Percentiles rank a stretch among this genome's conserved stretches.
phyloP scores from a whole-genome alignment of 2,329 filamentous ascomycete genomes.

The Colletotrichum liaoningense region DNA sequence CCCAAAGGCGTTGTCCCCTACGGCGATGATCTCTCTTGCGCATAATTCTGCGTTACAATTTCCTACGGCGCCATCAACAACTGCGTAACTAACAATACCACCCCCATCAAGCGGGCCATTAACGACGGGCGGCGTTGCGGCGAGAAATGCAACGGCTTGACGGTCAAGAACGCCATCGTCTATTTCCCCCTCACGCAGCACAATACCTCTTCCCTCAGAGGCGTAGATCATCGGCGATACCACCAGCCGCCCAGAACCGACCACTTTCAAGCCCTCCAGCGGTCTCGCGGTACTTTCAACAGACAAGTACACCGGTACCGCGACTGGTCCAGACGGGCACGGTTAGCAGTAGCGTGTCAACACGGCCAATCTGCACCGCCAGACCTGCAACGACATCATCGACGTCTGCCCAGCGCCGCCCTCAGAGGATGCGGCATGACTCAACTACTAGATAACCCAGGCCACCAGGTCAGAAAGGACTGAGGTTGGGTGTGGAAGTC shows the following conservation, averaged over 20 bases:
- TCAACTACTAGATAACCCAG: constrained; percentile 39
- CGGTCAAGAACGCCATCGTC: constrained; percentile 38
- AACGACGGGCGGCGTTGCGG: constrained; percentile 32
- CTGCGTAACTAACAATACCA: constrained; percentile 51
- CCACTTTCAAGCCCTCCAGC: constrained; percentile 10
- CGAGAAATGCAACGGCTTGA: constrained; percentile 31
- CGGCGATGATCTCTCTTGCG: constrained; percentile 49
- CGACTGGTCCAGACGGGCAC: constrained; percentile 22
- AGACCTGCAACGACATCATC: constrained; percentile 36
- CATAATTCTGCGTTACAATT: constrained; percentile 67
- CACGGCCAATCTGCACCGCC: constrained; percentile 34
- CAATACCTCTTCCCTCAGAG: constrained; percentile 36
- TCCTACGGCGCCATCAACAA: constrained; percentile 65
- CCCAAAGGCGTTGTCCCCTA: neutral
- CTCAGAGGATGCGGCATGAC: neutral
- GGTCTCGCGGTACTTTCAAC: constrained; percentile 34
- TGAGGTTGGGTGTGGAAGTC: constrained; percentile 36
- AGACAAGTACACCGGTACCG: constrained; percentile 33
- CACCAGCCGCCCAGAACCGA: constrained; percentile 15
- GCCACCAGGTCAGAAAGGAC: constrained; percentile 38
- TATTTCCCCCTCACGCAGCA: constrained; percentile 41
- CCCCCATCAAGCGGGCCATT: constrained; percentile 38
- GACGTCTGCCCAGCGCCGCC: constrained; percentile 12
- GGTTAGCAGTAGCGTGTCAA: constrained; percentile 36
- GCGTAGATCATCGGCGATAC: constrained; percentile 40